A percentile compares a stretch with the other conserved stretches of the same genome.
Conservation (phyloP, 148 eudicot species). For the Fagopyrum esculentum region DNA sequence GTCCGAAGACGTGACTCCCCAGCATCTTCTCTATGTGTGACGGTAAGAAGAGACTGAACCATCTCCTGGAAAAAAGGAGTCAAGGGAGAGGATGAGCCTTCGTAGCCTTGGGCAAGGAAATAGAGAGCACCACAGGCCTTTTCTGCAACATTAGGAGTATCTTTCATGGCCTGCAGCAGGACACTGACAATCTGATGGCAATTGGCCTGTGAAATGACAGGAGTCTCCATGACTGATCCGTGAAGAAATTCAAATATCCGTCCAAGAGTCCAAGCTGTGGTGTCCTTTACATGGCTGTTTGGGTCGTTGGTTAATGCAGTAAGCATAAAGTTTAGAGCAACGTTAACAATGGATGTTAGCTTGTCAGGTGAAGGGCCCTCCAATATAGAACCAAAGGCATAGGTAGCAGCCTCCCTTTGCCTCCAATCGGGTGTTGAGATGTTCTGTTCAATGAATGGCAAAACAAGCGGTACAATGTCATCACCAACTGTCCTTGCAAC, state of each 20-base stretch:
- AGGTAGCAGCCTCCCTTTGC: conserved; percentile 89
- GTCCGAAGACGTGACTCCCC: conserved; percentile 77
- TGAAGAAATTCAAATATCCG: conserved; percentile 90
- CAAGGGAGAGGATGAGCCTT: conserved; percentile 60
- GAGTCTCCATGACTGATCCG: conserved; percentile 58
- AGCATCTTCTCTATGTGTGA: conserved; percentile 82
- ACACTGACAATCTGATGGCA: conserved; percentile 82
- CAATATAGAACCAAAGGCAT: conserved; percentile 91
- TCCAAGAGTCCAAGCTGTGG: conserved; percentile 96
- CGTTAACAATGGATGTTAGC: conserved; percentile 70
- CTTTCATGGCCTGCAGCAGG: conserved; percentile 82
- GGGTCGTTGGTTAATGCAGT: conserved; percentile 79
- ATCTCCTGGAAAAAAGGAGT: conserved; percentile 84
- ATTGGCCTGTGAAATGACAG: conserved; percentile 65
- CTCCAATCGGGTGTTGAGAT: conserved; percentile 85
- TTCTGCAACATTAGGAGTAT: conserved; percentile 90
- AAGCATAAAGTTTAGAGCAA: conserved; percentile 84
- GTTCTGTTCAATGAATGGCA: conserved; percentile 90
- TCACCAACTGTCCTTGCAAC: conserved; percentile 89
- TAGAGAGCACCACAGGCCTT: conserved; percentile 96
- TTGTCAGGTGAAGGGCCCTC: conserved; percentile 95
- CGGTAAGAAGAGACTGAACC: conserved; percentile 74
- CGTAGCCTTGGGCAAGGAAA: conserved; percentile 90
- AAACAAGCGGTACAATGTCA: conserved; percentile 87
- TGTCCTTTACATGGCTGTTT: conserved; percentile 91